Base-by-base conservation (phyloP, 1,284 basidiomycete genomes). In the Sporisorium sorghi region DNA sequence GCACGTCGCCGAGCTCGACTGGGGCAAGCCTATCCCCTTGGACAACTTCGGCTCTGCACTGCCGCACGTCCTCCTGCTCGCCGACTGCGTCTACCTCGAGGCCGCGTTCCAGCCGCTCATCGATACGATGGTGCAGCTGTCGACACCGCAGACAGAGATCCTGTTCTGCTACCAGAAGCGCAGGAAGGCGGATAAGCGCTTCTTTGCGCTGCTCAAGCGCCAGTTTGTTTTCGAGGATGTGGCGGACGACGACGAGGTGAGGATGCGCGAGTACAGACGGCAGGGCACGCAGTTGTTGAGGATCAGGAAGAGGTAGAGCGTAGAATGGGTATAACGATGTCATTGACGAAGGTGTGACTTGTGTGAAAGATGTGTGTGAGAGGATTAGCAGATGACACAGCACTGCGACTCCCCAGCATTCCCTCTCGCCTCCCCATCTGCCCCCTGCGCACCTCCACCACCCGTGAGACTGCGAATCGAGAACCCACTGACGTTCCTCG, bases 151-250 rank as follows among this genome's bases (percentile, higher is more conserved):
- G 2, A 87, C 84, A 54, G 85, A 86, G 23, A 89, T 60, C 85
- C 93, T 83, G 44, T 96, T 97, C 84, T 95, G 93, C 84, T 96
- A 94, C 86, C 94, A 95, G 86, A 96, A 96, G 83, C 88, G 94
- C 50, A 88, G 94, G 85, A 96, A 94, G 89, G 94, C 93, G 0
- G 94, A 97, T 84, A 94, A 91, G 81, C 89, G 92, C 0, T 97
- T 97, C 86, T 97, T 97, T 83, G 85, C 86, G 0, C 82, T 95
- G 80, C 87, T 97, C 58, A 93, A 90, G 84, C 94, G 92, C 79
- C 87, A 89, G 56, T 97, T 97, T 81, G 87, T 85, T n/a, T 94
- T 92, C 90, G 85, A 85, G 64, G 89, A 92, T 85, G 91, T 91
- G 60, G 46, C 56, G 14, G 82, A 83, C 54, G 81, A 83, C 19